Evolutionary conservation across 2,329 filamentous ascomycete species (phyloP), one percentile per base, ranked within the genome.

Genomic region (Ascomycota sp.): DNA sequence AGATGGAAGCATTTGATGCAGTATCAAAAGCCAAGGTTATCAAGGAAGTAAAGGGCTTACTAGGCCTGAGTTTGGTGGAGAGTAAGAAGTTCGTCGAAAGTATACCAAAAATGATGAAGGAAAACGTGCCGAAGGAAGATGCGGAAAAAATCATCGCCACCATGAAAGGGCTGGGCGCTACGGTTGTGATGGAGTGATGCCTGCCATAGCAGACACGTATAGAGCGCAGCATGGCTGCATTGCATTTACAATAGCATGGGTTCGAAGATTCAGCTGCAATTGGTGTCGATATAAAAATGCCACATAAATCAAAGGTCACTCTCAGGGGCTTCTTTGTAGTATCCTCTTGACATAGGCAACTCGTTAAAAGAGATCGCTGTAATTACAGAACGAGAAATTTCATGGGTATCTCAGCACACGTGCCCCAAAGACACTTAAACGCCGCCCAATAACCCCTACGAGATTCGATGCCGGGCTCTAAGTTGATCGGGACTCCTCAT

Each of bases 61-160:
- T 99, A 36, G 89, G 89, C 26, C 60, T 98, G 50, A 91, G 80
- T 53, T 68, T 99, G 62, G 91, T 99, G 43, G 89, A 99, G 59
- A 92, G 81, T 61, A 99, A 99, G 77, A 99, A 99, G 66, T 99
- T 99, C 48, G 89, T 98, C 41, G 89, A 99, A 68, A 82, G 80
- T 50, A 85, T 80, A 43, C 89, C 89, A 39, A 99, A 99, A 76
- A 63, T 81, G 56, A 80, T 99, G 81, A 95, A 95, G 75, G 89
- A 99, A 61, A 85, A 79, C 30, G 83, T 98, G 42, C 79, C 86
- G 39, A 99, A 98, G 71, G 89, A 99, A 50, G 91, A 99, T 55
- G 83, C 82, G 7, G 86, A 95, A 69, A 98, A 98, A 75, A 94
- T 98, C 48, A 72, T 98, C 35, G 80, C 81, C 55, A 74, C 80